phyloP scores from a whole-genome alignment of 169 alveolate species.

The Toxoplasma gondii region DNA sequence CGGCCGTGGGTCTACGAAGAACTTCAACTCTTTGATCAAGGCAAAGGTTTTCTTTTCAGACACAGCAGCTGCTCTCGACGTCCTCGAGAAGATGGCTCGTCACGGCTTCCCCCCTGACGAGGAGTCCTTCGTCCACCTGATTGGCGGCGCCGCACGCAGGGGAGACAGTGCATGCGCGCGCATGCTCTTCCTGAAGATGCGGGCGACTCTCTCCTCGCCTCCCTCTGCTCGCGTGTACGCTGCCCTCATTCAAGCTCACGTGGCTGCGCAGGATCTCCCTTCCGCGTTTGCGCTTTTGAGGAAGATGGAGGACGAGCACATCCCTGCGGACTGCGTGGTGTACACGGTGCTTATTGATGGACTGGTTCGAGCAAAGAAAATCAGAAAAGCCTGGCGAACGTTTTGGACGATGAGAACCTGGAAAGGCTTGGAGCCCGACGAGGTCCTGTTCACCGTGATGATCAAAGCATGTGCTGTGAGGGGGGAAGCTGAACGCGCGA shows the following conservation, averaged over 20 bases:
- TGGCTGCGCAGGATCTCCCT: constrained; percentile 73
- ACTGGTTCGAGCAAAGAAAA: constrained; percentile 65
- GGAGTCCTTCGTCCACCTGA: constrained; percentile 75
- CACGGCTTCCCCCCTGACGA: constrained; percentile 69
- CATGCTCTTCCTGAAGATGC: constrained; percentile 79
- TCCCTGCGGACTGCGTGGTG: constrained; percentile 76
- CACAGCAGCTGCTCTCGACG: constrained; percentile 63
- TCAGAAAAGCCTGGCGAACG: constrained; percentile 80
- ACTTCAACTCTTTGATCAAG: constrained; percentile 64
- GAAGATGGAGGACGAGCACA: constrained; percentile 83
- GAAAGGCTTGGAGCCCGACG: constrained; percentile 85
- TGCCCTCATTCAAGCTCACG: constrained; percentile 80
- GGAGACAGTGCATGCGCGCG: constrained; percentile 76
- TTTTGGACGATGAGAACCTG: constrained; percentile 82
- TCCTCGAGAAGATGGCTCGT: constrained; percentile 69
- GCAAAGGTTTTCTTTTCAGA: constrained; percentile 57
- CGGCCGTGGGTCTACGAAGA: constrained; percentile 45
- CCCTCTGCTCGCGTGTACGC: constrained; percentile 78
- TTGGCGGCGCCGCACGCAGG: constrained; percentile 25
- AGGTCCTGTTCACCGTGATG: constrained; percentile 84
- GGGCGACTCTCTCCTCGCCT: constrained; percentile 78
- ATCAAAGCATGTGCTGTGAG: constrained; percentile 69
- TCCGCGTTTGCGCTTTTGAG: constrained; percentile 80
- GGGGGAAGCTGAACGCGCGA: constrained; percentile 83
- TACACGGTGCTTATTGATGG: constrained; percentile 84